Evolutionary conservation across 768 basidiomycete genomes (phyloP).

Genomic region (Termitomyces bulborhizus): DNA sequence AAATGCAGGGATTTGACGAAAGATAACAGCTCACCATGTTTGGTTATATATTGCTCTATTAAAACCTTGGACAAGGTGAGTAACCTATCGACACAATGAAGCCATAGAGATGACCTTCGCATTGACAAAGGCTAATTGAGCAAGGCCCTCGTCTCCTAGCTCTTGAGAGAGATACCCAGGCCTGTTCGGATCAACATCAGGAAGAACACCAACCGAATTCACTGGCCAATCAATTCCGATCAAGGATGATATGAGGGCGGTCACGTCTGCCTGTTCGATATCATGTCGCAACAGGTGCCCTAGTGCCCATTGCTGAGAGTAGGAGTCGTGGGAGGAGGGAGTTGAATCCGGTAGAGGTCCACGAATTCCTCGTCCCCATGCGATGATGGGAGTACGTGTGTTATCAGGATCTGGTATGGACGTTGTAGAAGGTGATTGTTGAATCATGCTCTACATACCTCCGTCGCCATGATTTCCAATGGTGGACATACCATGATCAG

Average conservation of each 20-base stretch:
- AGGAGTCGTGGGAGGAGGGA: conserved; percentile 64
- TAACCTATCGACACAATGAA: background rate
- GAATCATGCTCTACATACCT: conserved; percentile 33
- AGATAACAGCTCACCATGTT: conserved; percentile 49
- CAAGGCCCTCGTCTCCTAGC: conserved; percentile 43
- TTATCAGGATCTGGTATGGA: conserved; percentile 69
- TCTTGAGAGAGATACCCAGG: conserved; percentile 52
- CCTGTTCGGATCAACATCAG: conserved; percentile 58
- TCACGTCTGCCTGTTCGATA: conserved; percentile 79
- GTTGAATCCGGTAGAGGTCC: conserved; percentile 52
- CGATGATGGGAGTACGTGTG: conserved; percentile 77
- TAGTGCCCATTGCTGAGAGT: conserved; percentile 60
- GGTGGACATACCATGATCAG: conserved; percentile 87
- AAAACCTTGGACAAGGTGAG: conserved; percentile 39
- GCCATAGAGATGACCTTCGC: conserved; percentile 36
- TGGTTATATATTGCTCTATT: conserved; percentile 70
- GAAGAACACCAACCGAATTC: conserved; percentile 77
- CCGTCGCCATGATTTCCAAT: conserved; percentile 91
- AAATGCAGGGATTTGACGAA: background rate
- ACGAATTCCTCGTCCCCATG: conserved; percentile 77
- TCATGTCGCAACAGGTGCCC: conserved; percentile 58
- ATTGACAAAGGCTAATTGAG: conserved; percentile 55
- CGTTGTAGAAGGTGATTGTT: conserved; percentile 3
- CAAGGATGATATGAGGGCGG: conserved; percentile 71
- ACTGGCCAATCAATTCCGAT: conserved; percentile 72